Evolutionary conservation across 1,284 basidiomycete species (phyloP).

Genomic region (Xerocomus amazonicus): DNA sequence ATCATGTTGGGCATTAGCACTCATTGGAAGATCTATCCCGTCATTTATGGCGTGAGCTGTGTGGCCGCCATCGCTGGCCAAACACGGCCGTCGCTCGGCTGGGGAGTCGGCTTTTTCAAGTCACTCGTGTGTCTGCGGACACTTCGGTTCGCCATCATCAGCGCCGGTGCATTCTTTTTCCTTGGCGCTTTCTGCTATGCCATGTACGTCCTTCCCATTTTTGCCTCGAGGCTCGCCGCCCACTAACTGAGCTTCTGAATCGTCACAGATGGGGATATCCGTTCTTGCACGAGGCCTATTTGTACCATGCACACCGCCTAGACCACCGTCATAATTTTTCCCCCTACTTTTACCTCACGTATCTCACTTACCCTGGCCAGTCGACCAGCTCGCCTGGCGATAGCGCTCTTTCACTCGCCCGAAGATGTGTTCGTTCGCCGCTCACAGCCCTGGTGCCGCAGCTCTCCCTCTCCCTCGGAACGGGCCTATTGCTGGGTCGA

Average conservation of each 20-base stretch:
- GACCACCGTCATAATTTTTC: constrained; percentile 99
- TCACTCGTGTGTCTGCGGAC: constrained; percentile 55
- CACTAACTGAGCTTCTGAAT: not conserved
- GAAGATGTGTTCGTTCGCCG: constrained; percentile 52
- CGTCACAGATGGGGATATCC: constrained; percentile 85
- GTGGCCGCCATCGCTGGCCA: constrained; percentile 58
- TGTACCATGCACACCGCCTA: constrained; percentile 88
- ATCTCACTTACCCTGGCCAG: constrained; percentile 64
- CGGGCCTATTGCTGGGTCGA: constrained; percentile 64
- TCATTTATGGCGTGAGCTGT: constrained; percentile 83
- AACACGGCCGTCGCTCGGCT: constrained; percentile 9
- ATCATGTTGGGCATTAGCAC: constrained; percentile 74
- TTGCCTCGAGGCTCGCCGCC: constrained; percentile 1
- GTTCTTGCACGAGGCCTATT: constrained; percentile 88
- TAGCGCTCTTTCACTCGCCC: constrained; percentile 43
- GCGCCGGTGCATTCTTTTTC: constrained; percentile 64
- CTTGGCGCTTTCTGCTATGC: constrained; percentile 70
- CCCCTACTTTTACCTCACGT: constrained; percentile 94
- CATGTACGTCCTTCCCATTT: constrained; percentile 67
- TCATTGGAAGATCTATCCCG: constrained; percentile 95
- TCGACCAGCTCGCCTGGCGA: constrained; percentile 26
- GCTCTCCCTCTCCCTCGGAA: constrained; percentile 60
- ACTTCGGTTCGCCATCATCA: constrained; percentile 66
- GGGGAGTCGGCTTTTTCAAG: constrained; percentile 33
- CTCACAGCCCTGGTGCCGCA: constrained; percentile 74